Evolutionary conservation across 2,329 filamentous ascomycete species (phyloP).

Genomic region (Lasiodiplodia theobromae): DNA sequence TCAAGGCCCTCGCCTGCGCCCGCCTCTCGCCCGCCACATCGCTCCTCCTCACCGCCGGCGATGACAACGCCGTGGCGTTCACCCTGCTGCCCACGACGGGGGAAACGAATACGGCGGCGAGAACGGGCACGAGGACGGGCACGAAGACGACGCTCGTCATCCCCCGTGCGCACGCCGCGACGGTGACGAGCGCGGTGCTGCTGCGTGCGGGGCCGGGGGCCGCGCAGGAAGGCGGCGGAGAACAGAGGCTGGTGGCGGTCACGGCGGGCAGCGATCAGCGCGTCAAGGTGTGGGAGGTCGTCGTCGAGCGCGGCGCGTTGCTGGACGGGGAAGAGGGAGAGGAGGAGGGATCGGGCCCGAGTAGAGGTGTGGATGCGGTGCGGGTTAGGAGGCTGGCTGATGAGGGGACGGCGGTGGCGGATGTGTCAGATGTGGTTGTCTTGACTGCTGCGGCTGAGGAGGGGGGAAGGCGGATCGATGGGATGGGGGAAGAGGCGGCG

Average conservation of each 20-base stretch:
- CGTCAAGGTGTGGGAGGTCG: constrained; percentile 55
- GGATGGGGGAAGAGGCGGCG: background rate
- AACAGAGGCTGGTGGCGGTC: constrained; percentile 36
- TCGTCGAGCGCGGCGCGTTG: background rate
- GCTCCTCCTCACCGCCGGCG: constrained; percentile 78
- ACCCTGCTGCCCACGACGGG: constrained; percentile 49
- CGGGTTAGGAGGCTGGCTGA: constrained; percentile 6
- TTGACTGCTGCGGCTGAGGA: background rate
- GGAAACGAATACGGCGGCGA: too few species aligned
- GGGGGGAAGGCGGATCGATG: background rate
- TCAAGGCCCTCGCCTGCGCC: constrained; percentile 65
- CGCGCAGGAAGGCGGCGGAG: background rate
- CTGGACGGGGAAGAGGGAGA: background rate
- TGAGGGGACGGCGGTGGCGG: constrained; percentile 25
- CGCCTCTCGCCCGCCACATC: constrained; percentile 39
- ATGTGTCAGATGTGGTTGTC: constrained; percentile 20
- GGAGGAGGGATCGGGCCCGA: background rate
- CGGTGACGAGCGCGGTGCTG: constrained; percentile 66
- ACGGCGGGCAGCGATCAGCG: constrained; percentile 57
- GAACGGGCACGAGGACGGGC: background rate
- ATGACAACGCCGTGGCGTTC: constrained; percentile 81
- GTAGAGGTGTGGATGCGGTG: background rate
- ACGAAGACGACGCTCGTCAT: constrained; percentile 50
- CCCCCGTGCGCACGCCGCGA: constrained; percentile 72
- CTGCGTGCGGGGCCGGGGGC: constrained; percentile 33